Base-by-base conservation (phyloP, 2,329 filamentous ascomycete species). In the Fusarium algeriense region DNA sequence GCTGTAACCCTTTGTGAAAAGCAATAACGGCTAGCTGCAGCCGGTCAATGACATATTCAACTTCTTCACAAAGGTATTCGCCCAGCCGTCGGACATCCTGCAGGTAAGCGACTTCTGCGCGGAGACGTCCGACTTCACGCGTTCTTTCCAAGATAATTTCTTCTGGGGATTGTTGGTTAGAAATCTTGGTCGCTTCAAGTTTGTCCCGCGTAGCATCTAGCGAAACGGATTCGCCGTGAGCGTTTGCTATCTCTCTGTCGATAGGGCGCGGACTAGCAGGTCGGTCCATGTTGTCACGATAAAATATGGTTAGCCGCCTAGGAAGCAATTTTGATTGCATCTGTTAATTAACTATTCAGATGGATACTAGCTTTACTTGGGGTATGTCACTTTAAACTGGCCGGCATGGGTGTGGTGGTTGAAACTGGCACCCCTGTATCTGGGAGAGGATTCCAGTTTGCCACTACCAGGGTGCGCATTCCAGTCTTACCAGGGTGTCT, bases 61-160 rank as follows among this genome's bases (percentile, higher is more conserved):
- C 53, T 34, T 63, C 60, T 40, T 59, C 45, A 59, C 32, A 63
- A 17, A 63, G 60, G 56, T 63, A 63, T 58, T 63, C 45, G 12
- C 60, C 45, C 5, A 63, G 54, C 23, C 40, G 30, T 34, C 38
- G 38, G 23, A 63, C 37, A 30, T 63, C 45, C 45, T 63, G 26
- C 9, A 58, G 23, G 15, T 63, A 63, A 30, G 60, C 53, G 26
- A 63, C 45, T 63, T 59, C 60, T 44, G 32, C 46, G 19, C 45
- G 45, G 12, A 63, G 60, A 45, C 53, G 60, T 20, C 53, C 45
- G n/a, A 52, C 54, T 58, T 63, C 45, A 10, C 38, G 32, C 23
- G 38, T 63, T 52, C 54, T 63, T 40, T 63, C 53, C 3, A 58
- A 20, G 12, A 63, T 63, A 10, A 40, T 58, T 12, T 63, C 45